Evolutionary conservation across 441 rosid genomes (phyloP).

Genomic region (Erysimum cheiri): DNA sequence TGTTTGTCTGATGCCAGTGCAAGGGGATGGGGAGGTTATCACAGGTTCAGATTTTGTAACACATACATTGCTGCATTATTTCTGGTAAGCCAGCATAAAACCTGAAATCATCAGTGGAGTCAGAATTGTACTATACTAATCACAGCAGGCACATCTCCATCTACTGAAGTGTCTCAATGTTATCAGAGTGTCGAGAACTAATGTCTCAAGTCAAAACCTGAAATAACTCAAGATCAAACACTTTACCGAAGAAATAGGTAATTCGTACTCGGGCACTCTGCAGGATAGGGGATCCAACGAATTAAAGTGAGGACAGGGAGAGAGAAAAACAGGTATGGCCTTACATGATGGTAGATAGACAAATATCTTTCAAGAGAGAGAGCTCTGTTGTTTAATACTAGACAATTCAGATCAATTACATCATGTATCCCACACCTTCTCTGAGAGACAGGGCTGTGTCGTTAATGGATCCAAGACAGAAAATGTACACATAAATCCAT

Average conservation of each 20-base stretch:
- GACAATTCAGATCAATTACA: constrained; percentile 32
- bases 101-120: constrained; percentile 14
- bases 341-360: constrained; percentile 26
- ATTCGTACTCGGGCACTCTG: neutral
- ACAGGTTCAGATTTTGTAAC: constrained; percentile 59
- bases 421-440: constrained; percentile 32
- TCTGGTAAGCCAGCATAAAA: constrained; percentile 16
- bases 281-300: constrained; percentile 8
- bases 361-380: constrained; percentile 19
- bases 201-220: constrained; percentile 28
- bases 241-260: neutral
- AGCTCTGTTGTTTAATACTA: constrained; percentile 29
- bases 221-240: constrained; percentile 20
- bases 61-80: constrained; percentile 45
- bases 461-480: constrained; percentile 28
- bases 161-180: constrained; percentile 10
- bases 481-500: constrained; percentile 29
- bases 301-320: constrained; percentile 10
- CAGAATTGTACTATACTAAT: constrained; percentile 25
- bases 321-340: constrained; percentile 25
- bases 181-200: constrained; percentile 11
- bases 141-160: constrained; percentile 14
- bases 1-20: constrained; percentile 52
- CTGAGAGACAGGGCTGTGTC: constrained; percentile 27
- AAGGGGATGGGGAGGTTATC: constrained; percentile 63